Base-by-base conservation (phyloP, 495 filamentous ascomycete species). In the Durotheca rogersii region DNA sequence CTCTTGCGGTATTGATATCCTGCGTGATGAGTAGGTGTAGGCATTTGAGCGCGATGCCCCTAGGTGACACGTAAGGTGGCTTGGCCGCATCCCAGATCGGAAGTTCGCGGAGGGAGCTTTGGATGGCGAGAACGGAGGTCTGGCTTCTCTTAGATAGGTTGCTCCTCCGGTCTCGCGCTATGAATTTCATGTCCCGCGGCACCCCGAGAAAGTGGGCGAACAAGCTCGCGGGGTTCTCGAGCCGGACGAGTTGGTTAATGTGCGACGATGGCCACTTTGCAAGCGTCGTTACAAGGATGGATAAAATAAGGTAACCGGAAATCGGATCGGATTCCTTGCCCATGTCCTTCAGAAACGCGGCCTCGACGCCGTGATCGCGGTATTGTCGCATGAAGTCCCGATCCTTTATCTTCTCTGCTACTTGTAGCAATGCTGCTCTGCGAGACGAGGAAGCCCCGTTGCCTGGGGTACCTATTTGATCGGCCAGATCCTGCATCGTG, bases 401-500 rank as follows among this genome's bases (percentile, higher is more conserved):
- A 15, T 92, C 78, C 36, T 81, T 75, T 36, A 90, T 74, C 62
- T 89, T 90, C 44, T 75, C 71, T n/a, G 81, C 82, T 20, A 97
- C 73, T 50, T 92, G 87, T 1, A 90, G 64, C 43, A 81, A 56
- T 6, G 73, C 76, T 30, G 72, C 71, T 39, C 76, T 66, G 32
- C 77, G 64, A 41, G 75, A 61, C 4, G 77, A 76, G 3, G 68
- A 66, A 31, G 70, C 56, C 27, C 79, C 78, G 16, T 67, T 68
- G n/a, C 53, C 63, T 3, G 77, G 70, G 30, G 78, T 72, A 40
- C 87, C 83, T 52, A 98, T 86, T 49, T 94, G 87, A 47, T 94
- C 89, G 48, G 95, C 76, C 7, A 95, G 74, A 39, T 88, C 83
- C 58, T 92, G 88, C 41, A 94, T 77, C 38, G 90, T 86, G 55